Conservation (phyloP, 106 monocot genomes). For the Dendrobium officinale region DNA sequence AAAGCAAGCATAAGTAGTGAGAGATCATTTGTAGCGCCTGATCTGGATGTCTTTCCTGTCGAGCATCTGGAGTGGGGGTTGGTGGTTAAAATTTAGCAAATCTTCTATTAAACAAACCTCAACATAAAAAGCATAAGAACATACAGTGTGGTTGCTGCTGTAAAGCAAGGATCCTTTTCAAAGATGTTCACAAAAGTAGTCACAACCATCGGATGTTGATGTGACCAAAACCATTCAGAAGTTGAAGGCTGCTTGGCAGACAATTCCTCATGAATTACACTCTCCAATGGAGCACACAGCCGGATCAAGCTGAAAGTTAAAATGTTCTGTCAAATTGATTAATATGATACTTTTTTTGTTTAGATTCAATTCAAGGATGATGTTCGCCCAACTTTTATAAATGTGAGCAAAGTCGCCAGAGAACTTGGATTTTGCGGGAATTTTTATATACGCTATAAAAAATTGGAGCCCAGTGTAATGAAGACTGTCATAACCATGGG, state of each 20-base stretch:
- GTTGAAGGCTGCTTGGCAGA: conserved; percentile 55
- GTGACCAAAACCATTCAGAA: conserved; percentile 84
- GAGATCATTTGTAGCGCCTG: conserved; percentile 36
- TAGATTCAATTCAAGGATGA: background rate
- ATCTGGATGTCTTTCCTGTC: conserved; percentile 38
- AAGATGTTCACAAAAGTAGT: conserved; percentile 71
- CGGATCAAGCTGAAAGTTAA: conserved; percentile 57
- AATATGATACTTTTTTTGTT: background rate
- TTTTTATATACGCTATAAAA: background rate
- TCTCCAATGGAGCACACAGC: conserved; percentile 58
- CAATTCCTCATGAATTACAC: conserved; percentile 56
- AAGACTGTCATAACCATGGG: background rate
- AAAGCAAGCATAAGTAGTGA: conserved; percentile 81
- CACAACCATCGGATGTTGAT: conserved; percentile 68
- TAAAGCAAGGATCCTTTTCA: conserved; percentile 59
- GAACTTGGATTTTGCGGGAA: background rate
- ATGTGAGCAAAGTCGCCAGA: background rate
- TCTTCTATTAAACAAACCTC: background rate
- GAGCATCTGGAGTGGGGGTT: background rate
- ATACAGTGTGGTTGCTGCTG: conserved; percentile 54
- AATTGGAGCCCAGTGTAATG: background rate
- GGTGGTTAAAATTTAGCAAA: background rate
- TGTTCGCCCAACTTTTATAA: background rate
- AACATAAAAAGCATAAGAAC: conserved; percentile 4
- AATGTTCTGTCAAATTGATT: background rate